Base-by-base conservation (phyloP, 1,284 basidiomycete species). In the Moesziomyces parantarcticus region DNA sequence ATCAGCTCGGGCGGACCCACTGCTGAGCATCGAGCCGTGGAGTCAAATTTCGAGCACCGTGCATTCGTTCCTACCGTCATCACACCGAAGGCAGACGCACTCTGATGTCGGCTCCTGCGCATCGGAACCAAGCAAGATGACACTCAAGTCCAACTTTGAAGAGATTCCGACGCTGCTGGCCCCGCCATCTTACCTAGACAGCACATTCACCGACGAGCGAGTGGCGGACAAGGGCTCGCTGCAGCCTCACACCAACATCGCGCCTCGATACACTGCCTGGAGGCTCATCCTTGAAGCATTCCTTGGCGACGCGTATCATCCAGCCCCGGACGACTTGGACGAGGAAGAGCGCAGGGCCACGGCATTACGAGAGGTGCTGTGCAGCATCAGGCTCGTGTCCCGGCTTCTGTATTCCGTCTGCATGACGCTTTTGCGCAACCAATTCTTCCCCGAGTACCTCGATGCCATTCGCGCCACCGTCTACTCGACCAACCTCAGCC, bases 61-160 rank as follows among this genome's bases (percentile, higher is more conserved):
- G n/a, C n/a, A 18, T 36, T 36, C 34, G 3, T 36, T 5, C 4
- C 13, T 36, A 3, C 34, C 34, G 34, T 9, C 29, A 6, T 21
- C 20, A 8, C 7, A 47, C 29, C 26, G 36, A 39, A n/a, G 36
- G 8, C 2, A 5, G 47, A 13, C n/a, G 36, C 10, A 25, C 13
- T 5, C 32, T 22, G 13, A 29, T 8, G 29, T 10, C 29, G 29
- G 11, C 11, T 32, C 29, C 11, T 32, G n/a, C 20, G 34, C 20
- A 39, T 21, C 20, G 14, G 10, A 32, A 11, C 13, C 29, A 32
- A 13, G 10, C 10, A 32, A 32, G 29, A 68, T 68, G 65, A 48
- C 50, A 20, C 55, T 68, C 43, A 70, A 60, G 21, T 49, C 52
- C 26, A 70, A 70, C 59, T 70, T 70, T 8, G 67, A 70, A 23